phyloP scores from a whole-genome alignment of 805 yeast genomes.

The Kluyveromyces dobzhanskii region DNA sequence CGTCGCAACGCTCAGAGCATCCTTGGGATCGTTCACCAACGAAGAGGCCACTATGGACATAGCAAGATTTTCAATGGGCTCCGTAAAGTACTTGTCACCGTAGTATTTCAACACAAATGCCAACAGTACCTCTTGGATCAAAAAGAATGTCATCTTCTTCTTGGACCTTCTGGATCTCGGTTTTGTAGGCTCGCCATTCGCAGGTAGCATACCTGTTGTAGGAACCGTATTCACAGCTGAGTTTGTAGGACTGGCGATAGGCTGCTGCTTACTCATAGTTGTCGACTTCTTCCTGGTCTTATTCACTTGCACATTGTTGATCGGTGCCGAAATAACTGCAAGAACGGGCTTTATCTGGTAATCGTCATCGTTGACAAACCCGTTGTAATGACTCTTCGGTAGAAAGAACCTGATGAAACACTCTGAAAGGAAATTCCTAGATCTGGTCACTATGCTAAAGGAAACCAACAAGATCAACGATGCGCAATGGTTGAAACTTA shows the following conservation, averaged over 20 bases:
- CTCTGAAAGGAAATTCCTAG: conserved; percentile 22
- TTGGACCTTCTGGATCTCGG: background rate
- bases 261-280: background rate
- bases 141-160: conserved; percentile 1
- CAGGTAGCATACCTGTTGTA: background rate
- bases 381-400: conserved; percentile 20
- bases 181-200: background rate
- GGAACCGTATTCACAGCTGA: background rate
- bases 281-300: background rate
- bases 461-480: conserved; percentile 18
- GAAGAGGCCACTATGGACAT: conserved; percentile 26
- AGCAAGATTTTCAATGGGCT: conserved; percentile 22
- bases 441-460: conserved; percentile 22
- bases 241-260: too few relatives aligned
- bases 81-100: conserved; percentile 15
- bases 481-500: conserved; percentile 25
- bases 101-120: conserved; percentile 17
- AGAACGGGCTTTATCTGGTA: conserved; percentile 1
- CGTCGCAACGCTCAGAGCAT: conserved; percentile 23
- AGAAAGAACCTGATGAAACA: conserved; percentile 22
- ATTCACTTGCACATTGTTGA: background rate
- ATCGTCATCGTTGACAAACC: background rate
- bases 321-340: background rate
- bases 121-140: conserved; percentile 10
- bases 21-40: conserved; percentile 26